Evolutionary conservation across 2,329 filamentous ascomycete genomes (phyloP).

Genomic region (Achaetomium macrosporum): DNA sequence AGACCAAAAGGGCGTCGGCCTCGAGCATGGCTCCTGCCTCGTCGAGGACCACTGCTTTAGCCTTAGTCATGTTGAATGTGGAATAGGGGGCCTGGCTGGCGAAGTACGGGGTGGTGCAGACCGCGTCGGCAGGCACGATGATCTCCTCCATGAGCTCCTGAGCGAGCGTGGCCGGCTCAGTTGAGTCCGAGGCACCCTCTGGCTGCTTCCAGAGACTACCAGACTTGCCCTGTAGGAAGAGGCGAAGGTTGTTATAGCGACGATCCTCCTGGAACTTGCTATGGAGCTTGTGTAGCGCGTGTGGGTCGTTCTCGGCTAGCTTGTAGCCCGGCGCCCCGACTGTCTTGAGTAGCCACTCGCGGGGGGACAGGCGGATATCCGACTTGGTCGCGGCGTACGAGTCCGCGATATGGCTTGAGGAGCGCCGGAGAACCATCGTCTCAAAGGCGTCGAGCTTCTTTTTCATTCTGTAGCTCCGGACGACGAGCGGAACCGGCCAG

Average conservation of each 20-base stretch:
- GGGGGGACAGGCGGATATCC: background rate
- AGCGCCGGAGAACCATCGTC: too few relatives aligned
- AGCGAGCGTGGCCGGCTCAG: too few relatives aligned
- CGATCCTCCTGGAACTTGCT: background rate
- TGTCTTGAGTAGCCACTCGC: background rate
- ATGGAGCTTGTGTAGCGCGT: background rate
- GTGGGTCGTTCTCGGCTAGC: background rate
- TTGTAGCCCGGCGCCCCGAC: background rate
- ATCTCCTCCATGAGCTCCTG: background rate
- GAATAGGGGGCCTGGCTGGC: background rate
- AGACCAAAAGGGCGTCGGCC: background rate
- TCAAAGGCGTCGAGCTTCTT: background rate
- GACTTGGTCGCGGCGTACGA: background rate
- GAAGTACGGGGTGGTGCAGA: background rate
- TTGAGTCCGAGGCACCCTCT: constrained; percentile 14
- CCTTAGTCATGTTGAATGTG: background rate
- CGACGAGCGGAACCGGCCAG: background rate
- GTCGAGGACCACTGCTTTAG: background rate
- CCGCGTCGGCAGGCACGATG: background rate
- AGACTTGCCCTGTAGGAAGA: background rate
- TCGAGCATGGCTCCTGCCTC: background rate
- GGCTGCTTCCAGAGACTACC: background rate
- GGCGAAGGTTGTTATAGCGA: background rate
- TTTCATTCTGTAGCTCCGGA: background rate
- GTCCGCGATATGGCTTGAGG: background rate